These are phyloP conservation scores for Marsdenia floribunda DNA, from an alignment of 257 asterid genomes.

Conservation along the genomic window DNA sequence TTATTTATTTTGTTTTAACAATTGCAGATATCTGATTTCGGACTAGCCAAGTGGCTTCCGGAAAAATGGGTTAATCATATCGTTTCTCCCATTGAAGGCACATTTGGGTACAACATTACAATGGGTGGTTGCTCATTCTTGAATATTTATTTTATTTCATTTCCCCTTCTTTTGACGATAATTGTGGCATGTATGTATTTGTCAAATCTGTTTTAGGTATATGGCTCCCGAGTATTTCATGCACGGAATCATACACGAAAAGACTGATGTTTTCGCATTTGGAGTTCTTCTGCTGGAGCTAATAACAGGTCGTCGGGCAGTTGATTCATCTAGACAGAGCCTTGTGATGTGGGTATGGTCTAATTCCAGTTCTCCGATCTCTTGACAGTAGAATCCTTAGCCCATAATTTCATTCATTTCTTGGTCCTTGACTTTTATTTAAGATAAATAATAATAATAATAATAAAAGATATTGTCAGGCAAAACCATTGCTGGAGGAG, in stretches of 20 bases:
- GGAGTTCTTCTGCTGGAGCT: constrained; percentile 90
- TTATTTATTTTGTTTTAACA: neutral
- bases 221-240: constrained; percentile 99
- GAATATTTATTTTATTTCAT: neutral
- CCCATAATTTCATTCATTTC: too few species aligned
- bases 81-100: constrained; percentile 97
- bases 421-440: too few species aligned
- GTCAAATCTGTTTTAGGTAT: constrained; percentile 38
- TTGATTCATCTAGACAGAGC: constrained; percentile 75
- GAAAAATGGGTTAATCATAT: constrained; percentile 83
- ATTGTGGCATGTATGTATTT: neutral
- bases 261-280: constrained; percentile 88
- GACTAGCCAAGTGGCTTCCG: constrained; percentile 96
- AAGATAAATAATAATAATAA: too few species aligned
- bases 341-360: constrained; percentile 91
- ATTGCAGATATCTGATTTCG: constrained; percentile 91
- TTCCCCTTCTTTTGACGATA: neutral
- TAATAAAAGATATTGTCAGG: constrained; percentile 32
- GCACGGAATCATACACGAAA: constrained; percentile 89
- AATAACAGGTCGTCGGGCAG: constrained; percentile 90
- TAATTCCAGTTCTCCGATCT: neutral
- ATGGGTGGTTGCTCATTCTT: neutral
- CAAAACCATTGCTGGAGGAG: constrained; percentile 77
- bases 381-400: too few species aligned
- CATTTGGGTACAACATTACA: constrained; percentile 62